Percentiles rank a stretch among this genome's conserved stretches.
These are phyloP conservation scores for Dactylonectria macrodidyma DNA, from an alignment of 2,329 filamentous ascomycete species.

Conservation along the genomic window DNA sequence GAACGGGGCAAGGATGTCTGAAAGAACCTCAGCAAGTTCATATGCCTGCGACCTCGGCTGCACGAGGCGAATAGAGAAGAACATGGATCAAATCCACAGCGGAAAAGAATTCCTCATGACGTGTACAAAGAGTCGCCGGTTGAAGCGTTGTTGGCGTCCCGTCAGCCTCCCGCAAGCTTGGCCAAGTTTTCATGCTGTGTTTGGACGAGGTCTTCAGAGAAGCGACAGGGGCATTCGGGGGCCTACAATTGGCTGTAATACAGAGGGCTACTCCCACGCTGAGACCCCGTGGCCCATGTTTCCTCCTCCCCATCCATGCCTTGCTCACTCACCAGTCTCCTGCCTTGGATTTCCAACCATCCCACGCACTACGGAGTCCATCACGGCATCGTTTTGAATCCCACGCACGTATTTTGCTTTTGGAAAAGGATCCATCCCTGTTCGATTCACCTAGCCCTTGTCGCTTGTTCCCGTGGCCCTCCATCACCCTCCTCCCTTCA, in stretches of 20 bases:
- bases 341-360: constrained; percentile 9
- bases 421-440: constrained; percentile 10
- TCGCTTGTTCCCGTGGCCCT: constrained; percentile 23
- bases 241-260: constrained; percentile 5
- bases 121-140: constrained; percentile 7
- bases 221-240: neutral
- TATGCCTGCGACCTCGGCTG: neutral
- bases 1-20: neutral
- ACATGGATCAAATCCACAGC: neutral
- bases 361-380: neutral
- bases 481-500: constrained; percentile 17
- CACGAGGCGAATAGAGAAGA: neutral
- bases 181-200: constrained; percentile 17
- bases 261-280: neutral
- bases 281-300: constrained; percentile 1
- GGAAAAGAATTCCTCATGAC: neutral
- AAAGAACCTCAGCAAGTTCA: neutral
- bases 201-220: neutral
- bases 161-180: constrained; percentile 24
- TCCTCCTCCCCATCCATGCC: neutral
- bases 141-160: constrained; percentile 15
- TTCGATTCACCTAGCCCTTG: constrained; percentile 4
- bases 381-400: constrained; percentile 18
- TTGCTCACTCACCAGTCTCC: neutral
- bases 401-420: constrained; percentile 17